Percentiles rank a stretch among this genome's conserved stretches.
Evolutionary conservation across 768 basidiomycete genomes (phyloP).

Genomic region (Hypsizygus marmoreus): DNA sequence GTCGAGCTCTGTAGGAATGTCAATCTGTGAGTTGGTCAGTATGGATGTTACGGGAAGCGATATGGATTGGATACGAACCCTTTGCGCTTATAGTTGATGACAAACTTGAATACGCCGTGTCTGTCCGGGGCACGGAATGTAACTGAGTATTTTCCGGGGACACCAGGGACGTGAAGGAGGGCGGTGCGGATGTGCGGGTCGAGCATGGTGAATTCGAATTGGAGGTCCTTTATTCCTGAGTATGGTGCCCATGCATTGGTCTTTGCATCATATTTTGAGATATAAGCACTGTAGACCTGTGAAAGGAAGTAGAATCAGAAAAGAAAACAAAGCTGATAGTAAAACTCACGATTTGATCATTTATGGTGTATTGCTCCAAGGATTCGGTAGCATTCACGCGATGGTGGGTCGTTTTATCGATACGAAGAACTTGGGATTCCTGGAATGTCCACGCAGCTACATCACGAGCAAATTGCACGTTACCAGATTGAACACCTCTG

Average conservation of each 20-base stretch:
- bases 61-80: conserved; percentile 53
- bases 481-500: conserved; percentile 70
- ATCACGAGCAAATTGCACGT: conserved; percentile 72
- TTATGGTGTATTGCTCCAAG: conserved; percentile 79
- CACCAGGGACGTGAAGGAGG: conserved; percentile 56
- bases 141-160: conserved; percentile 73
- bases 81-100: conserved; percentile 87
- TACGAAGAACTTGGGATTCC: conserved; percentile 76
- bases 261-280: conserved; percentile 67
- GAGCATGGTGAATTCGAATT: conserved; percentile 97
- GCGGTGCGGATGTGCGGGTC: conserved; percentile 92
- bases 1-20: conserved; percentile 73
- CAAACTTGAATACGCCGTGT: conserved; percentile 98
- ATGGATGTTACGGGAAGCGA: neutral
- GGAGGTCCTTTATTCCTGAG: conserved; percentile 74
- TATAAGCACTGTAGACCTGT: conserved; percentile 72
- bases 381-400: conserved; percentile 62
- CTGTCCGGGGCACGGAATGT: conserved; percentile 91
- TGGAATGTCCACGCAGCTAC: conserved; percentile 91
- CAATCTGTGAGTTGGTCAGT: conserved; percentile 46
- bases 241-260: conserved; percentile 70
- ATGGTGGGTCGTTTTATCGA: conserved; percentile 76
- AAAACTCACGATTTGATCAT: conserved; percentile 73
- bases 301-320: conserved; percentile 5
- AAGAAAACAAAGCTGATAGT: neutral